Base-by-base conservation (phyloP, 2,329 filamentous ascomycete species). In the Colletotrichum neosansevieriae region DNA sequence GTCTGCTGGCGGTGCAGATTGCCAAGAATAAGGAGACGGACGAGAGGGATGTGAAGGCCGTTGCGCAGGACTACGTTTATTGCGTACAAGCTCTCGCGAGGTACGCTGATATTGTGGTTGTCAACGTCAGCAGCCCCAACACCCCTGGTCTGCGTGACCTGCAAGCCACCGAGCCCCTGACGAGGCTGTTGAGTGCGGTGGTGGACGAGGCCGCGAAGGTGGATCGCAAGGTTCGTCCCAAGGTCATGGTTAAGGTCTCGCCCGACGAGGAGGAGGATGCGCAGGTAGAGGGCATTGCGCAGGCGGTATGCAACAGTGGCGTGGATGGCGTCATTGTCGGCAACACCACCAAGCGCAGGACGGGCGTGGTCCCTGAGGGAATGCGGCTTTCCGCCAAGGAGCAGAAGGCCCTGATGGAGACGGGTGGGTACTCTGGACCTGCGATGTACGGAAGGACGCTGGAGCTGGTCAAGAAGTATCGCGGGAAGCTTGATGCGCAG, bases 101-200 rank as follows among this genome's bases (percentile, higher is more conserved):
- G 58, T 99, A 97, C 77, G 94, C 96, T 11, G 96, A 99, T 75
- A 92, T 99, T 40, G 83, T 99, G n/a, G 95, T 98, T 7, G 96
- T 99, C 76, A 99, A 99, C 75, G 96, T 99, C 57, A 97, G 94
- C 75, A 97, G 93, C 74, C 96, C 96, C 24, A 99, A 99, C 81
- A 98, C 95, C 0, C 95, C 95, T 0, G 95, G 96, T 0, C 86
- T 98, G 56, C 89, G 96, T 24, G 92, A 94, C 63, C 84, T 99
- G 42, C 96, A 99, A 80, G 92, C 92, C 2, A 88, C 91, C 0
- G 94, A 92, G 72, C 95, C 94, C 1, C 82, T 99, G 64, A 95
- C 94, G 2, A 84, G 88, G 47, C 91, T 99, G 53, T 82, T 99
- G 45, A 88, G 85, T 10, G 92, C 93, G 1, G 95, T 98, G 0